Evolutionary conservation across 2,329 filamentous ascomycete species (phyloP).

Genomic region (Ophiostoma montium): DNA sequence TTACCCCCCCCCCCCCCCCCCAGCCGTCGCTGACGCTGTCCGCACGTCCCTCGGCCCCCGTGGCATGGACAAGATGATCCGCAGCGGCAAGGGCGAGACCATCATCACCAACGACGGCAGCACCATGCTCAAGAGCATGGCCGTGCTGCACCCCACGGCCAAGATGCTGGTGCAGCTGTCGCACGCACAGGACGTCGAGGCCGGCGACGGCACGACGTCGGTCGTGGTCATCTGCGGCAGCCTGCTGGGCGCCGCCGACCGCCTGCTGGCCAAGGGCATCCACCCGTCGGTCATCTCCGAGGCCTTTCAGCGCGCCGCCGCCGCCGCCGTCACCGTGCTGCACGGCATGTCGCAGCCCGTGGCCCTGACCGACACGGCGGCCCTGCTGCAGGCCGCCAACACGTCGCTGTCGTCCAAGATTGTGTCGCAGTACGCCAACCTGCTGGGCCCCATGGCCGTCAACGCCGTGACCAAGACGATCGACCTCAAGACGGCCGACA

Average conservation of each 20-base stretch:
- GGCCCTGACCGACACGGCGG: conserved; percentile 70
- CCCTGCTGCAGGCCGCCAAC: conserved; percentile 88
- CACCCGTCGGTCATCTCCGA: conserved; percentile 97
- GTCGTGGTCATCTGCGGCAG: conserved; percentile 97
- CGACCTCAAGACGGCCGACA: conserved; percentile 87
- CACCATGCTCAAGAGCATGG: conserved; percentile 98
- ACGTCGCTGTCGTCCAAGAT: conserved; percentile 98
- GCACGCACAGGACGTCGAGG: conserved; percentile 94
- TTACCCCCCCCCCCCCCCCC: too few relatives aligned
- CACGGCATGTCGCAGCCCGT: conserved; percentile 95
- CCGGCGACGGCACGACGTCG: conserved; percentile 94
- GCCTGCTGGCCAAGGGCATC: conserved; percentile 80
- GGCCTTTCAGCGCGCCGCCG: conserved; percentile 88
- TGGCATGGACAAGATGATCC: conserved; percentile 99
- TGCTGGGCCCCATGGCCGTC: conserved; percentile 94
- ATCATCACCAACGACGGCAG: conserved; percentile 99
- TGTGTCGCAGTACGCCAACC: conserved; percentile 89
- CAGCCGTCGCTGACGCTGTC: conserved; percentile 94
- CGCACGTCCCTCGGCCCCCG: conserved; percentile 89
- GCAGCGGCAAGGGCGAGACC: conserved; percentile 89
- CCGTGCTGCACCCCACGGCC: conserved; percentile 96
- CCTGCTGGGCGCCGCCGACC: conserved; percentile 83
- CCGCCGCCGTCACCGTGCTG: conserved; percentile 74
- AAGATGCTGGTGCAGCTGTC: conserved; percentile 98
- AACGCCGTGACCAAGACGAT: conserved; percentile 94